These are phyloP conservation scores for Boletus coccyginus DNA, from an alignment of 768 basidiomycete species.

Conservation along the genomic window DNA sequence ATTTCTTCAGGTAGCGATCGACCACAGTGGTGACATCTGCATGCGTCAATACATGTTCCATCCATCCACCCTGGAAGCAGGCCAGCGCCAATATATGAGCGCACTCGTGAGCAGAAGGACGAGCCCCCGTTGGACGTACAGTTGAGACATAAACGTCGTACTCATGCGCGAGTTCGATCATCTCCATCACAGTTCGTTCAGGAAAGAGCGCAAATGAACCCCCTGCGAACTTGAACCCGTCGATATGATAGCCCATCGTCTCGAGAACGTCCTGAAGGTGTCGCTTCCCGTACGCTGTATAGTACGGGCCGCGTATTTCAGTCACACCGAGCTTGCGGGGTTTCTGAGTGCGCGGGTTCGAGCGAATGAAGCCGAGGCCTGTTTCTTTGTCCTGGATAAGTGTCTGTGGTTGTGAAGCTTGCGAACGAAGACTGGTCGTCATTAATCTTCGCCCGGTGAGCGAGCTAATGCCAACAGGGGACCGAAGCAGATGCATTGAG, in stretches of 20 bases:
- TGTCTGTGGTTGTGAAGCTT: neutral
- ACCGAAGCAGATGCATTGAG: neutral
- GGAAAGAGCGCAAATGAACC: constrained; percentile 45
- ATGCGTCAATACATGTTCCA: constrained; percentile 14
- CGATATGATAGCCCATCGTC: constrained; percentile 43
- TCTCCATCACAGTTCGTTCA: constrained; percentile 32
- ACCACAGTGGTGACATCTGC: constrained; percentile 1
- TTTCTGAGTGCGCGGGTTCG: constrained; percentile 32
- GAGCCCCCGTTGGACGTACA: constrained; percentile 26
- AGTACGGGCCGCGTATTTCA: constrained; percentile 46
- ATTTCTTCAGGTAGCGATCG: constrained; percentile 15
- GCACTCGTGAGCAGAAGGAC: neutral
- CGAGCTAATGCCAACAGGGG: neutral
- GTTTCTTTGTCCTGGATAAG: constrained; percentile 12
- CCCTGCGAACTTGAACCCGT: constrained; percentile 45
- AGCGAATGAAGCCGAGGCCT: constrained; percentile 16
- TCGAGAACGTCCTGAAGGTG: constrained; percentile 41
- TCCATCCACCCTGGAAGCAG: constrained; percentile 12
- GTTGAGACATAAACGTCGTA: constrained; percentile 42
- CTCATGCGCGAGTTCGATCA: constrained; percentile 42
- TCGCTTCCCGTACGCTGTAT: constrained; percentile 39
- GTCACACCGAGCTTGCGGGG: constrained; percentile 38
- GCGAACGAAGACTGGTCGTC: neutral
- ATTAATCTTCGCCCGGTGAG: neutral
- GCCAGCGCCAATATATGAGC: neutral